A percentile compares a stretch with the other conserved stretches of the same genome.
phyloP scores from a whole-genome alignment of 179 eudicot species.

The Drosera spatulata region DNA sequence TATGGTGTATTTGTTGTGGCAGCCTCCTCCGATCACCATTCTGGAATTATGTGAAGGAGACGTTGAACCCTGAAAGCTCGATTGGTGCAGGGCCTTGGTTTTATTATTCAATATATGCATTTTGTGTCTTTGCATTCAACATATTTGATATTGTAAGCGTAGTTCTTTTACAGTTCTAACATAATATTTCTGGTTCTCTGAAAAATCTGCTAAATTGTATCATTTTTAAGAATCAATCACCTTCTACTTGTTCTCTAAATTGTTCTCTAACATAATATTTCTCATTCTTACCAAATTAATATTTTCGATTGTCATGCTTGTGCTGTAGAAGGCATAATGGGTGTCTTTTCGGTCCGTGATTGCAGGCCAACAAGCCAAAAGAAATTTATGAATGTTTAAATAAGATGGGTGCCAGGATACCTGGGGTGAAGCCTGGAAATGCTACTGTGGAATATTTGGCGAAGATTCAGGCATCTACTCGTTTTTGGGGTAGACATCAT shows the following conservation, averaged over 20 bases:
- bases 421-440: slow-evolving; percentile 89
- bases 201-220: too few species aligned
- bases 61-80: slow-evolving; percentile 72
- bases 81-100: slow-evolving; percentile 93
- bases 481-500: slow-evolving; percentile 80
- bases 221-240: too few species aligned
- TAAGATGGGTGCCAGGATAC: slow-evolving; percentile 98
- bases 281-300: too few species aligned
- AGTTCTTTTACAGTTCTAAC: slow-evolving; percentile 1
- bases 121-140: slow-evolving; percentile 81
- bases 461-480: slow-evolving; percentile 90
- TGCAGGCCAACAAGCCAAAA: slow-evolving; percentile 95
- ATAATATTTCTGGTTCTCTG: not conserved
- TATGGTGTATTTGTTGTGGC: slow-evolving; percentile 10
- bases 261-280: too few species aligned
- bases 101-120: slow-evolving; percentile 80
- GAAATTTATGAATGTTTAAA: slow-evolving; percentile 94
- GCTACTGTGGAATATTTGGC: slow-evolving; percentile 80
- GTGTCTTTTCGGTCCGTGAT: not conserved
- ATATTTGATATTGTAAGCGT: slow-evolving; percentile 95
- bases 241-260: too few species aligned
- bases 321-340: too few species aligned
- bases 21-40: slow-evolving; percentile 74
- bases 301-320: too few species aligned
- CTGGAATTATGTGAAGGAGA: slow-evolving; percentile 69